These are phyloP conservation scores for Meyerozyma sp. DNA, from an alignment of 1,139 yeast genomes.

Conservation along the genomic window DNA sequence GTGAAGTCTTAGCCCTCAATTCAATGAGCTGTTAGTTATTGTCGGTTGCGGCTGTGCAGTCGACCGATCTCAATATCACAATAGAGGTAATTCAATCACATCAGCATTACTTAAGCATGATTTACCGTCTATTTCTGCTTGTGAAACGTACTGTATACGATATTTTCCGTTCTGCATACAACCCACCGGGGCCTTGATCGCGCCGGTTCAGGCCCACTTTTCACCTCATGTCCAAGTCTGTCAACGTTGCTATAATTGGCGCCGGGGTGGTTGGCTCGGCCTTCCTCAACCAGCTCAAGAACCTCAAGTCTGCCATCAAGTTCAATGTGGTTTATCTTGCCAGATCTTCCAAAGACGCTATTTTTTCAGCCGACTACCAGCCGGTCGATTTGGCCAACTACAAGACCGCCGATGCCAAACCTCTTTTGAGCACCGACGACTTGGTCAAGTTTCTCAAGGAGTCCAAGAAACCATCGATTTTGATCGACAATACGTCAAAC, in stretches of 20 bases:
- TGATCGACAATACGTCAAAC: constrained; percentile 92
- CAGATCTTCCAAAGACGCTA: constrained; percentile 60
- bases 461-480: constrained; percentile 69
- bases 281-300: constrained; percentile 60
- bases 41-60: no score
- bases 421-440: constrained; percentile 52
- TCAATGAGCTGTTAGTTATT: no score
- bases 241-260: constrained; percentile 79
- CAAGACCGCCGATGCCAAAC: constrained; percentile 45
- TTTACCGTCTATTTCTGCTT: no score
- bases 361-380: constrained; percentile 60
- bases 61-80: no score
- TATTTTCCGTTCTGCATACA: no score
- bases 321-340: constrained; percentile 82
- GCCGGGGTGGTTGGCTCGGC: constrained; percentile 96
- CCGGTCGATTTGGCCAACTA: constrained; percentile 65
- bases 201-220: not conserved
- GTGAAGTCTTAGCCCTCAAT: no score
- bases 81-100: no score
- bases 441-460: constrained; percentile 58
- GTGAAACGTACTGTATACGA: no score
- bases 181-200: no score
- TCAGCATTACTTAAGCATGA: no score
- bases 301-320: constrained; percentile 51
- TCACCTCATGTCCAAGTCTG: constrained; percentile 46